Percentiles rank a stretch among this genome's conserved stretches.
Evolutionary conservation across 768 basidiomycete species (phyloP).

Genomic region (Russula sp.): DNA sequence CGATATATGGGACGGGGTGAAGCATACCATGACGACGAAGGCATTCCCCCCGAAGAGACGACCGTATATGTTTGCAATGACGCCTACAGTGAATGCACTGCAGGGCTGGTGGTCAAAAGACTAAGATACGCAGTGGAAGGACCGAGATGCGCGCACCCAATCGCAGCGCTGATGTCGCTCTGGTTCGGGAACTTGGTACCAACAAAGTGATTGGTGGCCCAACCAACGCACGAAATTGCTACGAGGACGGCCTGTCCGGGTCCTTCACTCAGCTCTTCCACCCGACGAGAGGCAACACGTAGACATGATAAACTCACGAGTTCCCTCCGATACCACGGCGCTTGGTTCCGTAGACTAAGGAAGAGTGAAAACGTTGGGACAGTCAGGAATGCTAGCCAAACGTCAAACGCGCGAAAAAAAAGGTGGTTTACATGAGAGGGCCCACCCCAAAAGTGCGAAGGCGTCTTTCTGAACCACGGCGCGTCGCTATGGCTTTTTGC

Average conservation of each 20-base stretch:
- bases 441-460: conserved; percentile 67
- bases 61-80: conserved; percentile 73
- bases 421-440: not conserved
- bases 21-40: conserved; percentile 73
- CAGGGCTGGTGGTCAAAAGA: not conserved
- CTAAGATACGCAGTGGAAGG: not conserved
- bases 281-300: not conserved
- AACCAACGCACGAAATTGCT: conserved; percentile 59
- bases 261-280: not conserved
- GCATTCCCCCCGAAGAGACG: conserved; percentile 67
- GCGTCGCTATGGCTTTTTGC: conserved; percentile 48
- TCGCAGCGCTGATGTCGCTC: conserved; percentile 71
- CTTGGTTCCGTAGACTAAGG: conserved; percentile 59
- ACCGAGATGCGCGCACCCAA: conserved; percentile 43
- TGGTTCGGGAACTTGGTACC: conserved; percentile 55
- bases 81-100: conserved; percentile 74
- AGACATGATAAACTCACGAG: conserved; percentile 36
- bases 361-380: conserved; percentile 66
- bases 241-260: conserved; percentile 44
- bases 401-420: not conserved
- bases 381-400: conserved; percentile 52
- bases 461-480: conserved; percentile 71
- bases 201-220: conserved; percentile 74
- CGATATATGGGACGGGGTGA: not conserved
- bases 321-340: conserved; percentile 52